phyloP scores from a whole-genome alignment of 169 alveolate genomes.

The Cryptosporidium andersoni region DNA sequence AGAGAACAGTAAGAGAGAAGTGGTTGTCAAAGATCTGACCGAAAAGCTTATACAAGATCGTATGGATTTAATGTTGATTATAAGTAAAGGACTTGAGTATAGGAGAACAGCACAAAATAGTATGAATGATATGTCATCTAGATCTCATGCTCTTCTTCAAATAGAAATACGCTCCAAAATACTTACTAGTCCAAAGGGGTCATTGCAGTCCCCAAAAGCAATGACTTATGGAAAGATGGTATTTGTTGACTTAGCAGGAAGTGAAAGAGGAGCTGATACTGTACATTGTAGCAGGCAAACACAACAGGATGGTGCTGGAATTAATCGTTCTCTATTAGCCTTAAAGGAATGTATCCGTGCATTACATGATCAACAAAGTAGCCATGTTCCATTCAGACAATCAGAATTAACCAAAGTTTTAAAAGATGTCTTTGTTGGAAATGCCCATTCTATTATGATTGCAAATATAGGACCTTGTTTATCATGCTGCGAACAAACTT shows the following conservation, averaged over 20 bases:
- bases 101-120: slow-evolving; percentile 96
- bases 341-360: slow-evolving; percentile 99
- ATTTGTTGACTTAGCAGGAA: slow-evolving; percentile 98
- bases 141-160: slow-evolving; percentile 98
- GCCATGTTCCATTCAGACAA: slow-evolving; percentile 98
- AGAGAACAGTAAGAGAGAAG: slow-evolving; percentile 92
- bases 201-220: slow-evolving; percentile 46
- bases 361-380: slow-evolving; percentile 93
- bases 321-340: slow-evolving; percentile 96
- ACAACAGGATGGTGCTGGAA: slow-evolving; percentile 98
- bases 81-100: slow-evolving; percentile 86
- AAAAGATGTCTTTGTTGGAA: slow-evolving; percentile 94
- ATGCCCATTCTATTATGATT: slow-evolving; percentile 97
- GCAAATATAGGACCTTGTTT: slow-evolving; percentile 97
- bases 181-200: slow-evolving; percentile 21
- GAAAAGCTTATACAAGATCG: slow-evolving; percentile 85
- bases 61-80: slow-evolving; percentile 88
- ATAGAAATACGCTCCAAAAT: slow-evolving; percentile 77
- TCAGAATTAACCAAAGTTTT: slow-evolving; percentile 94
- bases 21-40: slow-evolving; percentile 91
- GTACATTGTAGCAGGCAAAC: slow-evolving; percentile 93
- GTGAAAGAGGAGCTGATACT: slow-evolving; percentile 99
- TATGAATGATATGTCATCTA: slow-evolving; percentile 96
- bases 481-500: slow-evolving; percentile 96
- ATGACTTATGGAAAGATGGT: slow-evolving; percentile 88